Percentiles rank a stretch among this genome's conserved stretches.
Evolutionary conservation across 148 eudicot species (phyloP).

Genomic region (Vaccinium macrocarpon): DNA sequence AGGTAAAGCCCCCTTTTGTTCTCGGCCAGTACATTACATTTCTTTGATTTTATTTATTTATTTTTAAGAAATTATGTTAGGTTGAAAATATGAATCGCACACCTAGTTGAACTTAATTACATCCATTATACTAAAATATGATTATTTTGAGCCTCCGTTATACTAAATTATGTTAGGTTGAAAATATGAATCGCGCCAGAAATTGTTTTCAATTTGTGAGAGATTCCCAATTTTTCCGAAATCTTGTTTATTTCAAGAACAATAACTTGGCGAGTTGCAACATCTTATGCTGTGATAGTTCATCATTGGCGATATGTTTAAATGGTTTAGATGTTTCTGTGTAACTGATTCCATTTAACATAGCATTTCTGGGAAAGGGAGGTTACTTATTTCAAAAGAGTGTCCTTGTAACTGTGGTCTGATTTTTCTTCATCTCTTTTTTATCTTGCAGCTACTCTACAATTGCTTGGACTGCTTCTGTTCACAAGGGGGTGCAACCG

Average conservation of each 20-base stretch:
- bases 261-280: not conserved
- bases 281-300: not conserved
- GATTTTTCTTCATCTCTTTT: not conserved
- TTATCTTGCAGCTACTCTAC: conserved; percentile 26
- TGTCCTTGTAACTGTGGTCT: not conserved
- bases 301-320: not conserved
- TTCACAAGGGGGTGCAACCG: conserved; percentile 25
- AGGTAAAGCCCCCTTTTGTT: conserved; percentile 19
- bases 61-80: not conserved
- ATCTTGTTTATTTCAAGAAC: not conserved
- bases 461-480: conserved; percentile 31
- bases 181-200: too few relatives aligned
- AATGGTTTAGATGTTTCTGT: not conserved
- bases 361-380: not conserved
- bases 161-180: too few relatives aligned
- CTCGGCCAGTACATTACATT: not conserved
- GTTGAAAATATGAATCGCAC: not conserved
- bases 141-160: not conserved
- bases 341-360: not conserved
- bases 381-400: not conserved
- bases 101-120: not conserved
- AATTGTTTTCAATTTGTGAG: too few relatives aligned
- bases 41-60: not conserved
- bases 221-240: not conserved
- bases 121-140: not conserved